Evolutionary conservation across 2,329 filamentous ascomycete genomes (phyloP).

Genomic region (Akanthomyces muscarius): DNA sequence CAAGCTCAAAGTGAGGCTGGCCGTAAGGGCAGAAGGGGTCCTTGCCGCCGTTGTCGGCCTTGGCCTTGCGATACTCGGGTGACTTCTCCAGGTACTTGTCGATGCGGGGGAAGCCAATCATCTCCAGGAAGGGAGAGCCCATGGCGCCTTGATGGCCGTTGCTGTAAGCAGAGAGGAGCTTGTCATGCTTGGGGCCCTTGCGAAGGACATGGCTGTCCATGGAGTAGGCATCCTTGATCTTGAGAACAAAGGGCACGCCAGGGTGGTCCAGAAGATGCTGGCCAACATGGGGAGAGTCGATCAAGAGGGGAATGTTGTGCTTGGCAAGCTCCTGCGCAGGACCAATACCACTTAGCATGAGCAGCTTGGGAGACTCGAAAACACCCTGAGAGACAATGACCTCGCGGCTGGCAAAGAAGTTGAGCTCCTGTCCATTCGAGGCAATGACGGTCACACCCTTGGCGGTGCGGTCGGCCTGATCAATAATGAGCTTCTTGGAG

Average conservation of each 20-base stretch:
- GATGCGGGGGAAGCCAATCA: constrained; percentile 55
- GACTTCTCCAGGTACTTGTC: constrained; percentile 49
- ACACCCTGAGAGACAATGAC: constrained; percentile 49
- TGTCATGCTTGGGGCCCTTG: constrained; percentile 31
- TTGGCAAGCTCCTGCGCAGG: constrained; percentile 48
- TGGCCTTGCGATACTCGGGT: constrained; percentile 41
- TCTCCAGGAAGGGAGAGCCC: constrained; percentile 40
- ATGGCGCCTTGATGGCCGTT: constrained; percentile 37
- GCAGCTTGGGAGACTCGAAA: constrained; percentile 61
- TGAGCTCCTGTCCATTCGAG: constrained; percentile 18
- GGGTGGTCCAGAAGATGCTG: constrained; percentile 61
- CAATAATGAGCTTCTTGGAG: constrained; percentile 52
- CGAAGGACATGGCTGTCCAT: constrained; percentile 40
- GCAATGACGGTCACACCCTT: constrained; percentile 17
- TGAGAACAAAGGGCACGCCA: constrained; percentile 39
- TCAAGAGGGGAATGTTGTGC: constrained; percentile 50
- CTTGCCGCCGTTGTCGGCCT: constrained; percentile 38
- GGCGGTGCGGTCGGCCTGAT: constrained; percentile 31
- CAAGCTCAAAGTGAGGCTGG: constrained; percentile 59
- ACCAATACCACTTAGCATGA: constrained; percentile 63
- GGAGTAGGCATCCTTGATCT: constrained; percentile 25
- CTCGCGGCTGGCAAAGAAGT: constrained; percentile 45
- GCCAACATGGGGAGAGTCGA: constrained; percentile 59
- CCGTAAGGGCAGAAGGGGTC: constrained; percentile 54
- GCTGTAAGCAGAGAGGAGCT: constrained; percentile 34